These are phyloP conservation scores for Narthecium ossifragum DNA, from an alignment of 106 monocot genomes.

Conservation along the genomic window DNA sequence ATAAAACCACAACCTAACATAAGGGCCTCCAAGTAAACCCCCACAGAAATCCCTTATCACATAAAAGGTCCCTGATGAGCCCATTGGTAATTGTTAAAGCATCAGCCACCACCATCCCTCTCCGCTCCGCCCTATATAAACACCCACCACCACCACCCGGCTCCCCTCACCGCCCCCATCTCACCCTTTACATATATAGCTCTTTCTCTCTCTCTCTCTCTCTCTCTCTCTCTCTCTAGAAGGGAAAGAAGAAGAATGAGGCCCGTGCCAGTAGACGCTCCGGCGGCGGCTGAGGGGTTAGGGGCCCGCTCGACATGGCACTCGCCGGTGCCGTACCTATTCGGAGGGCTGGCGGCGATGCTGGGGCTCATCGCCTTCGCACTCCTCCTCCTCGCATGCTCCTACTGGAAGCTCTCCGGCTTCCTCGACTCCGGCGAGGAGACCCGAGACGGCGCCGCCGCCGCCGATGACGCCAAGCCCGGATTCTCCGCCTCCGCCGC, in stretches of 20 bases:
- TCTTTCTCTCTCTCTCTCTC: neutral
- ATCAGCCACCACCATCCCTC: too few relatives aligned
- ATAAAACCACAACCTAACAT: too few relatives aligned
- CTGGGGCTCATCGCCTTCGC: conserved; percentile 20
- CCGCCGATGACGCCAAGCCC: neutral
- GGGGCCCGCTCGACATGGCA: conserved; percentile 13
- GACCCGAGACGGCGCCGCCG: neutral
- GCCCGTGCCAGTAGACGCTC: neutral
- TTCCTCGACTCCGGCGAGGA: neutral
- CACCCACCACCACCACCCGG: too few relatives aligned
- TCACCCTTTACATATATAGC: too few relatives aligned
- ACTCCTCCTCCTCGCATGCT: conserved; percentile 19
- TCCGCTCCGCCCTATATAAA: too few relatives aligned
- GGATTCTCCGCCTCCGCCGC: too few relatives aligned
- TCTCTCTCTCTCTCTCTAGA: too few relatives aligned
- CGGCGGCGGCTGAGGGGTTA: neutral
- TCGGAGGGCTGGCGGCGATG: conserved; percentile 32
- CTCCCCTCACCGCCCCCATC: too few relatives aligned
- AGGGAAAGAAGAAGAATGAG: neutral
- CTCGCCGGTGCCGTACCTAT: conserved; percentile 40
- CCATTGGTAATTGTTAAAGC: too few relatives aligned
- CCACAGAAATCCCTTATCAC: too few relatives aligned
- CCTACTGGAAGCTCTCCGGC: conserved; percentile 18
- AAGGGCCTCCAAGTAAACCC: too few relatives aligned
- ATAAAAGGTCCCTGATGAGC: too few relatives aligned